Base-by-base conservation (phyloP, 768 basidiomycete genomes). In the Russula abietina region DNA sequence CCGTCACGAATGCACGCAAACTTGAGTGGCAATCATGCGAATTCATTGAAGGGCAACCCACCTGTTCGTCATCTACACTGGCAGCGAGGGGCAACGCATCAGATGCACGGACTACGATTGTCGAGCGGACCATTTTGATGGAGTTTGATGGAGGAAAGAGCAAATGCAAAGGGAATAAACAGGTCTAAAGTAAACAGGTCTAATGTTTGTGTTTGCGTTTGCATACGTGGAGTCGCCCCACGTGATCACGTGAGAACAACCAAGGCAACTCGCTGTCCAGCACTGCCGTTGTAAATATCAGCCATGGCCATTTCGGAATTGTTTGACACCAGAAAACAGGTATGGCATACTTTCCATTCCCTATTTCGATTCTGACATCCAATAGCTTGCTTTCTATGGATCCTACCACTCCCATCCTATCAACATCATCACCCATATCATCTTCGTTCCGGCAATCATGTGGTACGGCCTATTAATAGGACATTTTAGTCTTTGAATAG, bases 11-110 rank as follows among this genome's bases (percentile, higher is more conserved):
- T 39, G 24, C 53, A 26, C 22, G 62, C 68, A 67, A 49, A 55
- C 54, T 17, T 51, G n/a, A 55, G 67, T 50, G 54, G 50, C 39
- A 51, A 30, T 28, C 36, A 24, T 60, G 41, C 50, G 48, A 48
- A 57, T 54, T 17, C 28, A n/a, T 26, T 1, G 12, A 28, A 61
- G 30, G 43, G 26, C 24, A 36, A 70, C 80, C 63, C 41, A 95
- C 96, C 81, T 92, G 87, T 74, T 98, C 96, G 71, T 98, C 97
- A 72, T 99, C 97, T 14, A 98, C 97, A 67, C 90, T 95, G 1
- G 95, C 94, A 16, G 95, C 93, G 16, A 98, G 81, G 17, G 95
- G 95, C 24, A 98, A 81, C 28, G 89, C 90, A 73, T 94, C 92
- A 11, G 84, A 84, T 28, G 90, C 92, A 62, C 92, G 81, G 19